Percentiles rank a stretch among this genome's conserved stretches.
phyloP scores from a whole-genome alignment of 495 filamentous ascomycete genomes.

The Hypoxylon cercidicola region DNA sequence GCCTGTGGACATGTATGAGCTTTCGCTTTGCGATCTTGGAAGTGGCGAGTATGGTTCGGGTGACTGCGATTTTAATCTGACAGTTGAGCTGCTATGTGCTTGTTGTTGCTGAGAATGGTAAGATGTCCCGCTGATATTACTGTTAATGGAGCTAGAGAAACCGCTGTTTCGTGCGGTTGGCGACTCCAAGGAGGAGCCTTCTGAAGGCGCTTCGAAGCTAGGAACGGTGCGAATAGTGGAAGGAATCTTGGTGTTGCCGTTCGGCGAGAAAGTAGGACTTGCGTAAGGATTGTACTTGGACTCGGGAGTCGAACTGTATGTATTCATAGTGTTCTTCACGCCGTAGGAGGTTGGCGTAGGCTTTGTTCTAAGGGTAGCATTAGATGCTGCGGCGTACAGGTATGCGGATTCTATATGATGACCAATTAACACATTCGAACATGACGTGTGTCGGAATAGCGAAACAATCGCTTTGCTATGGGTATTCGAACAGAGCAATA shows the following conservation, averaged over 20 bases:
- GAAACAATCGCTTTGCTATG: conserved; percentile 23
- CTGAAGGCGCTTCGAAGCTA: conserved; percentile 54
- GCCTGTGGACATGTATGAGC: conserved; percentile 33
- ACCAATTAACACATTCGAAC: conserved; percentile 17
- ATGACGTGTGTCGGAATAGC: neutral
- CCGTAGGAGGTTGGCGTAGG: conserved; percentile 50
- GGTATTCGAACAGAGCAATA: neutral
- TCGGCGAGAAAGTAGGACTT: conserved; percentile 23
- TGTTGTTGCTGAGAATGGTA: conserved; percentile 48
- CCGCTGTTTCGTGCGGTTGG: conserved; percentile 53
- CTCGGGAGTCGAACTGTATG: conserved; percentile 32
- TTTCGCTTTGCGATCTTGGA: conserved; percentile 26
- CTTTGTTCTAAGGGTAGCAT: conserved; percentile 34
- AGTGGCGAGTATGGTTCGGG: conserved; percentile 28
- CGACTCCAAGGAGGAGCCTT: conserved; percentile 44
- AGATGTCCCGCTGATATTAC: conserved; percentile 55
- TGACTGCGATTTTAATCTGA: conserved; percentile 45
- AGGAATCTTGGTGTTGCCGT: conserved; percentile 35
- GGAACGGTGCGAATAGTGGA: conserved; percentile 61
- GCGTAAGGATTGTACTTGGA: conserved; percentile 31
- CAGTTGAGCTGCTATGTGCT: conserved; percentile 40
- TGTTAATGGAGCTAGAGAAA: conserved; percentile 60
- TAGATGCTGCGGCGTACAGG: conserved; percentile 26
- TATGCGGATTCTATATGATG: conserved; percentile 28
- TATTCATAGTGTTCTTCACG: conserved; percentile 51